Evolutionary conservation across 495 filamentous ascomycete genomes (phyloP), one percentile per base, ranked within the genome.

Genomic region (Beverwykella pulmonaria): DNA sequence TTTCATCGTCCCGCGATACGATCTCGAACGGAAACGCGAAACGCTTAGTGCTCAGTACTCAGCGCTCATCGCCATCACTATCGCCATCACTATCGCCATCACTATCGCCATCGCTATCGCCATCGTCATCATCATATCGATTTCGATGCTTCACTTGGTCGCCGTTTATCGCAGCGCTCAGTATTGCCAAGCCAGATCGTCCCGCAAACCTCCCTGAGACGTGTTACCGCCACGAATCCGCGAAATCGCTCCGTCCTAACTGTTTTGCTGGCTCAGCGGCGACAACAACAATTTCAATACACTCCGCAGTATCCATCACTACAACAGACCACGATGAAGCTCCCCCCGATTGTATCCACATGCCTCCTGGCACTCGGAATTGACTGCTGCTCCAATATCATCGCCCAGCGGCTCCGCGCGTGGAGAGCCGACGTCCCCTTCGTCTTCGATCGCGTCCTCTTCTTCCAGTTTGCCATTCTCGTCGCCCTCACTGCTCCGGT

Each of bases 391-490:
- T 69, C 66, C 44, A 69, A 69, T 60, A 20, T 69, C 29, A 69
- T 63, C 34, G 66, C 59, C 26, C 60, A 69, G 60, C 59, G 59
- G 29, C 59, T 69, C 53, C 58, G 59, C 53, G 59, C 66, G 0
- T 69, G 59, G 49, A 63, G 32, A 22, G 25, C 50, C n/a, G 22
- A 30, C 14, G 54, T 36, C 8, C 53, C 53, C 20, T 63, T 69
- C 50, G 60, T 55, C 53, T 63, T 69, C 60, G 60, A 69, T 44
- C 52, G 39, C 19, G 53, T 63, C 30, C 68, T 69, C 22, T 72
- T 72, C 53, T 12, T 69, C 61, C 67, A 65, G 17, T 65, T 70
- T 53, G 44, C 53, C 19, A 53, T 61, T 46, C 23, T 70, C 12
- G 55, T 53, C 22, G 34, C 27, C 49, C 53, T 65, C 23, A 49